Base-by-base conservation (phyloP, 2,329 filamentous ascomycete species). In the Trichoderma breve region DNA sequence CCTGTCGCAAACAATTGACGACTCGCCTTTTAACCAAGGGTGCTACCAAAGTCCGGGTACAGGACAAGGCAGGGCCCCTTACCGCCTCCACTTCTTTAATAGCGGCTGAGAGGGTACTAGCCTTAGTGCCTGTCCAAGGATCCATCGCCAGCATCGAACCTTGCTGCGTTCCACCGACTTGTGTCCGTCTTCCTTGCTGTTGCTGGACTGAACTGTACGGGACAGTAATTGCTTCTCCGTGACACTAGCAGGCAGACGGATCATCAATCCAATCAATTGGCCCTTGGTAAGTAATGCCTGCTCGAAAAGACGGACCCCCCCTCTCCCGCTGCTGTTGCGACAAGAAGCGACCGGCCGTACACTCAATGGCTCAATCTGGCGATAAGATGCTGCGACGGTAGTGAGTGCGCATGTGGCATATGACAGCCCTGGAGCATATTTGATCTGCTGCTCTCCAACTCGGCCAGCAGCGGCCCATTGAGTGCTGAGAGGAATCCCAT, bases 1-100 rank as follows among this genome's bases (percentile, higher is more conserved):
- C 64, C 64, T 67, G 64, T 39, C 51, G 64, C 64, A 67, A 67
- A 67, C 64, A 67, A 67, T n/a, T 34, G 30, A 47, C n/a, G 32
- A 58, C 18, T 58, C 55, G 28, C 26, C 32, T 39, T 47, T 47
- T 18, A 15, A 21, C 43, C 12, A n/a, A n/a, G 18, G 32, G 60
- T 43, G 60, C 60, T 39, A 39, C 28, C 18, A 18, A 60, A 30
- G 28, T 6, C 15, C 32, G n/a, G 55, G 55, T 30, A 60, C 58
- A 36, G 32, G 58, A n/a, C 32, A 61, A 12, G 32, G 58, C n/a
- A 15, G 58, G 60, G 21, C 21, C n/a, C 43, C 60, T 26, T 63
- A 43, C 60, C 60, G 34, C 60, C 60, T 63, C 34, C 34, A 63
- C 60, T 63, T 58, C 28, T 30, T 30, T n/a, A 58, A 32, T 58